These are phyloP conservation scores for Phytophthora tubulina DNA, from an alignment of 352 stramenopile genomes.

Conservation along the genomic window DNA sequence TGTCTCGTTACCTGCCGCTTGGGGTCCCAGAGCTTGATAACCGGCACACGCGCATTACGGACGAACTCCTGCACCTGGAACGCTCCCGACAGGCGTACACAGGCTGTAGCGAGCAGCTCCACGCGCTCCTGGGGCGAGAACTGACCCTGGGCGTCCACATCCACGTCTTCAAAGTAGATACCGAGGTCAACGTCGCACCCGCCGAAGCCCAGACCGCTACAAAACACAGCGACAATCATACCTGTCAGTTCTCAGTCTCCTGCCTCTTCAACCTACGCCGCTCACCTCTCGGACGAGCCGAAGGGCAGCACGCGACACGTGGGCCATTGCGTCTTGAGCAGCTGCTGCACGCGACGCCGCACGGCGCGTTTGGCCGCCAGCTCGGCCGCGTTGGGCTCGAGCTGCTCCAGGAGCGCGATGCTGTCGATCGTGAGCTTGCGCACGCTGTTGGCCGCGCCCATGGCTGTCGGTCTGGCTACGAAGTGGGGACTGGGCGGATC, in stretches of 20 bases:
- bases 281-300: conserved; percentile 82
- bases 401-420: conserved; percentile 80
- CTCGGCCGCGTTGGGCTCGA: conserved; percentile 78
- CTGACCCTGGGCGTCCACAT: conserved; percentile 64
- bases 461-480: conserved; percentile 34
- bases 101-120: conserved; percentile 64
- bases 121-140: conserved; percentile 68
- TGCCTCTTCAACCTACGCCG: not conserved
- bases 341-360: conserved; percentile 58
- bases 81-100: conserved; percentile 42
- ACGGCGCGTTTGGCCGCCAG: conserved; percentile 60
- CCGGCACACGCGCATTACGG: conserved; percentile 73
- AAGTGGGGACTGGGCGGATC: not conserved
- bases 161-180: conserved; percentile 83
- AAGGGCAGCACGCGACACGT: conserved; percentile 71
- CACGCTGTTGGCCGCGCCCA: conserved; percentile 84
- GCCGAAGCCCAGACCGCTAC: conserved; percentile 77
- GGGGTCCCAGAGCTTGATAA: conserved; percentile 84
- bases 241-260: not conserved
- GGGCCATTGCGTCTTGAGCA: conserved; percentile 66
- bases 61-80: conserved; percentile 83
- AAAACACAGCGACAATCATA: conserved; percentile 23
- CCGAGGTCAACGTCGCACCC: conserved; percentile 84
- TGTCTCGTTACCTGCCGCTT: conserved; percentile 49
- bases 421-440: conserved; percentile 85